Evolutionary conservation across 352 stramenopile genomes (phyloP).

Genomic region (Pythium rhizo-oryzae): DNA sequence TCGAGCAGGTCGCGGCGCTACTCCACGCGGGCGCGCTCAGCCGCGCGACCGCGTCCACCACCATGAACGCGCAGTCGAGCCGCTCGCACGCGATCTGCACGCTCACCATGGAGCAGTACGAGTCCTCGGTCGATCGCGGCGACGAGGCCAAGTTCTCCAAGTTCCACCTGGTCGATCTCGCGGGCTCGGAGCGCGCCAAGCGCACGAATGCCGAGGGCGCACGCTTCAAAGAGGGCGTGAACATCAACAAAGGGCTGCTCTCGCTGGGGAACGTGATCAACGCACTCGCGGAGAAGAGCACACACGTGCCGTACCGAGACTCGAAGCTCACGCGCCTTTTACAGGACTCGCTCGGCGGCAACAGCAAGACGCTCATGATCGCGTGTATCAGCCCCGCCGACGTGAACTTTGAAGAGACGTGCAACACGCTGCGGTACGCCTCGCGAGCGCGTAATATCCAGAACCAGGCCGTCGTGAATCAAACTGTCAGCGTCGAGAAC

Average conservation of each 20-base stretch:
- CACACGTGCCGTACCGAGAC: conserved; percentile 89
- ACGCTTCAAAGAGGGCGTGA: conserved; percentile 91
- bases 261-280: conserved; percentile 96
- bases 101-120: conserved; percentile 76
- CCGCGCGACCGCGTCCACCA: conserved; percentile 68
- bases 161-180: conserved; percentile 96
- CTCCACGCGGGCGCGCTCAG: conserved; percentile 47
- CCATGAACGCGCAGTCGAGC: conserved; percentile 79
- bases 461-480: conserved; percentile 97
- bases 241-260: conserved; percentile 95
- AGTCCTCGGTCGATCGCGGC: conserved; percentile 30
- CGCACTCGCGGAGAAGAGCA: conserved; percentile 79
- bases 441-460: conserved; percentile 98
- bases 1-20: conserved; percentile 46
- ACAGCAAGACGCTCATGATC: conserved; percentile 93
- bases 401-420: conserved; percentile 93
- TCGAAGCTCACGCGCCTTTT: conserved; percentile 92
- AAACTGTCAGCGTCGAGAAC: conserved; percentile 92
- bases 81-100: conserved; percentile 92
- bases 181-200: conserved; percentile 93
- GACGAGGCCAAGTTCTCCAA: conserved; percentile 71
- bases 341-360: conserved; percentile 88
- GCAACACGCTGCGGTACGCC: conserved; percentile 95
- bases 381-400: conserved; percentile 80
- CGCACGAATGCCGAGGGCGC: conserved; percentile 84